phyloP scores from a whole-genome alignment of 805 yeast species.

The Saturnispora bothae region DNA sequence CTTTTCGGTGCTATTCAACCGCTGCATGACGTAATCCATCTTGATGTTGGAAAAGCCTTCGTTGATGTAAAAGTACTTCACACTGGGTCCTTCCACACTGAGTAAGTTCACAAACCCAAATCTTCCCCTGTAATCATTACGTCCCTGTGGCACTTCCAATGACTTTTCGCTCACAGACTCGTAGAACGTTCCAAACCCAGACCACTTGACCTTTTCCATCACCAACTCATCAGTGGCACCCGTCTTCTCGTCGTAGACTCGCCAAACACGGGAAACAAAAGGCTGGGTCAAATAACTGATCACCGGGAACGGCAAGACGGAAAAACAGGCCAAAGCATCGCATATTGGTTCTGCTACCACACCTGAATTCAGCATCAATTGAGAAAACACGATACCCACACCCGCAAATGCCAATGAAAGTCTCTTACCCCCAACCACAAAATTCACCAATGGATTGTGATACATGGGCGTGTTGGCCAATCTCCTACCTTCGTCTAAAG shows the following conservation, averaged over 20 bases:
- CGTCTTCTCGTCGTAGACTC: slow-evolving; percentile 58
- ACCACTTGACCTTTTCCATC: slow-evolving; percentile 53
- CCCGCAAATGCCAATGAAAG: slow-evolving; percentile 51
- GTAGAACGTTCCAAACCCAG: slow-evolving; percentile 59
- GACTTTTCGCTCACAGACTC: slow-evolving; percentile 44
- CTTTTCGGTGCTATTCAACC: neutral
- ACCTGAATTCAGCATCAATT: slow-evolving; percentile 43
- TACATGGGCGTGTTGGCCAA: slow-evolving; percentile 55
- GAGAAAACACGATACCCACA: slow-evolving; percentile 53
- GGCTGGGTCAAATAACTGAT: slow-evolving; percentile 46
- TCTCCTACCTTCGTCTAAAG: slow-evolving; percentile 42
- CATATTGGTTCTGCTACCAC: slow-evolving; percentile 43
- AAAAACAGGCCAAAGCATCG: slow-evolving; percentile 29
- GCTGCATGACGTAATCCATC: slow-evolving; percentile 42
- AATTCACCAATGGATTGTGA: slow-evolving; percentile 50
- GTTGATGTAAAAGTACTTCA: slow-evolving; percentile 42
- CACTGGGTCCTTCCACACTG: slow-evolving; percentile 28
- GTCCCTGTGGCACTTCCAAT: slow-evolving; percentile 28
- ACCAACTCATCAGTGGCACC: slow-evolving; percentile 54
- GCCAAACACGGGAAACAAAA: slow-evolving; percentile 60
- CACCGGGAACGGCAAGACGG: slow-evolving; percentile 48
- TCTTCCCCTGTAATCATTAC: slow-evolving; percentile 25
- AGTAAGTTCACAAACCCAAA: slow-evolving; percentile 42
- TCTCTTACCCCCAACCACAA: slow-evolving; percentile 53
- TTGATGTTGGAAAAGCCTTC: slow-evolving; percentile 73